Evolutionary conservation across 345 rosid species (phyloP).

Genomic region (Ceriops tagal): DNA sequence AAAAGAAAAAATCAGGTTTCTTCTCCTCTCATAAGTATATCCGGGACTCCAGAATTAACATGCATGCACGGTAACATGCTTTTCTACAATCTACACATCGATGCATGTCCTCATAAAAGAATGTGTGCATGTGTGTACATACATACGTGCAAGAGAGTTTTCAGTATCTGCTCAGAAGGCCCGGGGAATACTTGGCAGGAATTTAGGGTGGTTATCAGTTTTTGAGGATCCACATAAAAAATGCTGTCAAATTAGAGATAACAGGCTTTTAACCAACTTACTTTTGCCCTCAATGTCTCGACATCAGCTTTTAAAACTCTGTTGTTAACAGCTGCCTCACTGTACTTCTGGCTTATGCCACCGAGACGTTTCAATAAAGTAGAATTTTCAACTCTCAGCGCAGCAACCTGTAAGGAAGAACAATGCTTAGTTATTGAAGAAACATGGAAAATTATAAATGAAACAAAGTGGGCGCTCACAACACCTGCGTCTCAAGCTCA

Average conservation of each 20-base stretch:
- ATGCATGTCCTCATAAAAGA: background rate
- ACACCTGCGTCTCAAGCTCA: conserved; percentile 33
- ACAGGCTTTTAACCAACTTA: conserved; percentile 4
- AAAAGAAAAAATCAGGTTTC: background rate
- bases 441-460: conserved; percentile 2
- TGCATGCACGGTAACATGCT: background rate
- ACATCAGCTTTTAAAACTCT: conserved; percentile 32
- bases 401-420: conserved; percentile 17
- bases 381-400: conserved; percentile 30
- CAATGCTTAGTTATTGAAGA: background rate
- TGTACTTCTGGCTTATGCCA: conserved; percentile 32
- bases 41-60: background rate
- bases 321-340: conserved; percentile 29
- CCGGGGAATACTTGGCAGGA: background rate
- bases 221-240: background rate
- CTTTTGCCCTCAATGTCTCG: conserved; percentile 34
- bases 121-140: background rate
- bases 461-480: conserved; percentile 3
- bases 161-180: background rate
- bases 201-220: too few relatives aligned
- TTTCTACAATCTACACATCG: background rate
- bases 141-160: background rate
- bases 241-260: background rate
- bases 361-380: conserved; percentile 20
- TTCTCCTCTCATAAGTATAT: background rate